Percentiles rank a stretch among this genome's conserved stretches.
These are phyloP conservation scores for Pseudogymnoascus sp. DNA, from an alignment of 2,329 filamentous ascomycete genomes.

Conservation along the genomic window DNA sequence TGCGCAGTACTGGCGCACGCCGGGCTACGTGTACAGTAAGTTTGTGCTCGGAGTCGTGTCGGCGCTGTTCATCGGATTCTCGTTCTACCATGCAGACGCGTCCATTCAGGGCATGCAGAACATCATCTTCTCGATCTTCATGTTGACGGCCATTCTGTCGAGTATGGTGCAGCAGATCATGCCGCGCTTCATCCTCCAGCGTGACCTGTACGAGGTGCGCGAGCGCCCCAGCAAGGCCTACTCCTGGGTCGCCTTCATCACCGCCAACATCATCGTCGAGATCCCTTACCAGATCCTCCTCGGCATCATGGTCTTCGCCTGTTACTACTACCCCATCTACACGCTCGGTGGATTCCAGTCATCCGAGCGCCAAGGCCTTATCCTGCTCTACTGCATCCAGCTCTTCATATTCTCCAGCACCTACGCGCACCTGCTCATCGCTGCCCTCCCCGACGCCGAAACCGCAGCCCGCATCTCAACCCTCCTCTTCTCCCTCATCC, in stretches of 20 bases:
- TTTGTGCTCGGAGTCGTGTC: constrained; percentile 43
- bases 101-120: constrained; percentile 62
- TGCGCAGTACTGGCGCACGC: constrained; percentile 72
- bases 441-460: constrained; percentile 68
- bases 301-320: constrained; percentile 66
- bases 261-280: constrained; percentile 61
- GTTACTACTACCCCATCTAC: constrained; percentile 70
- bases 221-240: constrained; percentile 29
- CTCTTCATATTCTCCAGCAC: constrained; percentile 81
- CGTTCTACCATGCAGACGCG: constrained; percentile 54
- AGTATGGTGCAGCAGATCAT: constrained; percentile 59
- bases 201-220: constrained; percentile 56
- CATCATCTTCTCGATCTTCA: constrained; percentile 65
- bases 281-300: constrained; percentile 77
- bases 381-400: constrained; percentile 67
- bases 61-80: constrained; percentile 61
- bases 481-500: constrained; percentile 62
- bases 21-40: constrained; percentile 69
- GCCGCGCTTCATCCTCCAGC: constrained; percentile 62
- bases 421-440: constrained; percentile 73
- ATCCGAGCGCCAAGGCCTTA: constrained; percentile 41
- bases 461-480: constrained; percentile 72
- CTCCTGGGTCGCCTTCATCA: constrained; percentile 31
- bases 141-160: constrained; percentile 63
- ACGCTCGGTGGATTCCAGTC: constrained; percentile 52